Evolutionary conservation across 2,329 filamentous ascomycete species (phyloP), one percentile per base, ranked within the genome.

Genomic region (Paracamarosporium sp.): DNA sequence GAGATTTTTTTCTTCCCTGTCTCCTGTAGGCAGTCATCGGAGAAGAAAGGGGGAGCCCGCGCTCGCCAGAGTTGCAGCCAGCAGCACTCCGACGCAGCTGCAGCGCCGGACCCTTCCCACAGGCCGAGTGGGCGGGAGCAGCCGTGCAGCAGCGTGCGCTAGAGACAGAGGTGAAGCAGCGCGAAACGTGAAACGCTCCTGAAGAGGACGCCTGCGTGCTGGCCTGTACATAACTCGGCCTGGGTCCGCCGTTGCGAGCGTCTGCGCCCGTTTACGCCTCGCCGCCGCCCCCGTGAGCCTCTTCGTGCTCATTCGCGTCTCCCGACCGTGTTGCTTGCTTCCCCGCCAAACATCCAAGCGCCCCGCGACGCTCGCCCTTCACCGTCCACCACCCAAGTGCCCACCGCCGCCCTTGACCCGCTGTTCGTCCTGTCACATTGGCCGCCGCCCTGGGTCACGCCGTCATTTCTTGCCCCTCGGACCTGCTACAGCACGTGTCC

Each of bases 361-460:
- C 65, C 66, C 68, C 68, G 62, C 69, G 64, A 57, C 60, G 56
- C 61, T 62, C 60, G 56, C 63, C 58, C 60, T 66, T 50, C 56
- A 25, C 35, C 25, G 13, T 28, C 45, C 20, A 25, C 45, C 30
- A 27, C 66, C 67, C 65, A 62, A 48, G 54, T 53, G 57, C 53
- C 56, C 61, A 65, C 60, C 43, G 61, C 64, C 61, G 11, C 50
- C 20, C 27, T 20, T 6, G 15, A 17, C 24, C 33, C 24, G 15
- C 44, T 35, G 50, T 51, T 2, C 20, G 38, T 9, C 54, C 43
- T 28, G 24, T 15, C 47, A 53, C 60, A 55, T 61, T 59, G 56
- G 57, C 50, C 43, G 53, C 53, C 13, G 40, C 64, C 52, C 58
- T 70, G 68, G 66, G 65, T 65, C 60, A 57, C 65, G 62, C 48